phyloP scores from a whole-genome alignment of 805 yeast species.

The Komagataella ulmi region DNA sequence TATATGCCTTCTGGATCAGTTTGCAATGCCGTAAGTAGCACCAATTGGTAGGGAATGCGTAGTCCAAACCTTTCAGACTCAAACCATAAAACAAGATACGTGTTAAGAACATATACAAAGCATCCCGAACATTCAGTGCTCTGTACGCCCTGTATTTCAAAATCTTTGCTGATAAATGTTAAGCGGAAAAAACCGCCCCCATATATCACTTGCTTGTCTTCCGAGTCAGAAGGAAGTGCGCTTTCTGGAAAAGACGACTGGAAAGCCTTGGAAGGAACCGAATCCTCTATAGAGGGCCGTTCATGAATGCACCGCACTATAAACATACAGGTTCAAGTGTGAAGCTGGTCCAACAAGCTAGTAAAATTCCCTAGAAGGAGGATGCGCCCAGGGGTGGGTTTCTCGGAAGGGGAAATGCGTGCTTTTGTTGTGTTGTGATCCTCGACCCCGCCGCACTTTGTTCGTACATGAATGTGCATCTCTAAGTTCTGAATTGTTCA shows the following conservation, averaged over 20 bases:
- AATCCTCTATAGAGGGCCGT: background rate
- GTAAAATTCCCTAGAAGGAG: background rate
- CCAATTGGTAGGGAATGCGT: slow-evolving; percentile 5
- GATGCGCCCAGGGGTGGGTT: background rate
- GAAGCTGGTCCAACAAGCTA: background rate
- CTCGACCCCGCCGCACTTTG: background rate
- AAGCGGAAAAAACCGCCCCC: slow-evolving; percentile 4
- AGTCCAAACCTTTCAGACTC: slow-evolving; percentile 2
- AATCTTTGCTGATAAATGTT: background rate
- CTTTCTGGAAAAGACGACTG: background rate
- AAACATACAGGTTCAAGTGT: background rate
- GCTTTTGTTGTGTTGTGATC: background rate
- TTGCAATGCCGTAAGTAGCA: slow-evolving; percentile 6
- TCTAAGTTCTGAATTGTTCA: background rate
- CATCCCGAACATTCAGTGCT: background rate
- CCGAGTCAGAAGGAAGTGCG: background rate
- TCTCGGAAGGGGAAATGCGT: too few species aligned
- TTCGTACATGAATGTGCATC: background rate
- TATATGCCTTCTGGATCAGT: slow-evolving; percentile 3
- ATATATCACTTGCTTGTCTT: background rate
- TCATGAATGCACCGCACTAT: background rate
- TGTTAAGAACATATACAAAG: slow-evolving; percentile 6
- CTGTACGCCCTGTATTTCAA: background rate
- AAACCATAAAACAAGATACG: slow-evolving; percentile 7
- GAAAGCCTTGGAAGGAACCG: background rate